Base-by-base conservation (phyloP, 805 yeast genomes). In the Candida alai region DNA sequence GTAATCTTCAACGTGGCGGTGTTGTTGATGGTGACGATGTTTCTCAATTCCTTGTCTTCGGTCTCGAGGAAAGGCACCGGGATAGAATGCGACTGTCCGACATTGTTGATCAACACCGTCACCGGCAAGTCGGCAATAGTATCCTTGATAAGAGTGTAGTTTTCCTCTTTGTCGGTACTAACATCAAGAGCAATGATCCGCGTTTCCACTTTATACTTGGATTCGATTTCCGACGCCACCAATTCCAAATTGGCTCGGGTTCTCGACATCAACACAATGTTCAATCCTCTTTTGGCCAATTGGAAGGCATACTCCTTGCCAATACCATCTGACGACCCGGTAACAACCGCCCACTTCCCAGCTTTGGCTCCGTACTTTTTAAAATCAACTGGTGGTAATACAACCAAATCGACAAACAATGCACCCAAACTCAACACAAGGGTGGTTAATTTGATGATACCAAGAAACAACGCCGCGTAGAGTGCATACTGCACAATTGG, bases 281-380 rank as follows among this genome's bases (percentile, higher is more conserved):
- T 89, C 58, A 89, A 82, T 2, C 96, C 96, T 44, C 74, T 78
- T 35, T 71, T 60, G 9, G 97, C 98, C 60, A 93, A 72, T 62
- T 90, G 97, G 17, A 62, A 52, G 2, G 96, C 80, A 54, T 76
- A 93, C 58, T 93, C 96, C 56, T 89, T 87, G 38, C 98, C 98
- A 52, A 93, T 83, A 22, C 98, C 98, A 56, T 93, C 97, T 30
- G 97, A 86, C 3, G 97, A 94, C 39, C 98, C 98, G 5, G 98
- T 93, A 12, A 93, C 75, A 20, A 93, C 84, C n/a, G 97, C 96
- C 90, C 96, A 93, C 25, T 74, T 68, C 18, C 82, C 83, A 14
- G 46, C 39, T 40, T 68, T 67, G 18, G 90, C 82, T n/a, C 96
- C 96, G 52, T 88, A 88, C 54, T 76, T 79, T 26, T 56, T 51